Conservation (phyloP, 345 rosid species). For the Rhizophora mangle region DNA sequence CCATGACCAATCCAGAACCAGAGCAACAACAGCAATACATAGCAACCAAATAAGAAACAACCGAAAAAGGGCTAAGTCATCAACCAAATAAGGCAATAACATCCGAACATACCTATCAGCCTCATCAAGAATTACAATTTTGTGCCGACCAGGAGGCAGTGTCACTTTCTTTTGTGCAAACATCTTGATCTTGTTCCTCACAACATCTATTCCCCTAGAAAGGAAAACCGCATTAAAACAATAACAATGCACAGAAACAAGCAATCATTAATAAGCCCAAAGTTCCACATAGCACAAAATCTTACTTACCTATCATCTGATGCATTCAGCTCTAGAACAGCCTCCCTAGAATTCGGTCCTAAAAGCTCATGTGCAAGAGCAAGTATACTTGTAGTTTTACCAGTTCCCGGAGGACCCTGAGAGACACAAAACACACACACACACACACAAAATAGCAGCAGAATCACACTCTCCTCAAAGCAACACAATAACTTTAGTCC, state of each 20-base stretch:
- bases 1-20: too few relatives aligned
- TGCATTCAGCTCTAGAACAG: slow-evolving; percentile 92
- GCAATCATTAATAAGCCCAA: not conserved
- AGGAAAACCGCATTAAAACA: slow-evolving; percentile 4
- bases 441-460: too few relatives aligned
- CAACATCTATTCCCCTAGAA: slow-evolving; percentile 86
- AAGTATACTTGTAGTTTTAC: slow-evolving; percentile 90
- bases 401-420: slow-evolving; percentile 99
- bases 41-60: not conserved
- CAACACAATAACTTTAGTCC: too few relatives aligned
- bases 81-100: not conserved
- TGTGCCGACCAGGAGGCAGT: slow-evolving; percentile 83
- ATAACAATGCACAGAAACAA: not conserved
- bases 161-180: slow-evolving; percentile 98
- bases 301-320: slow-evolving; percentile 80
- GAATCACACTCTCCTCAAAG: too few relatives aligned
- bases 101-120: slow-evolving; percentile 73
- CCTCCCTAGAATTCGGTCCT: slow-evolving; percentile 77
- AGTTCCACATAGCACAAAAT: not conserved
- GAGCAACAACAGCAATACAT: not conserved
- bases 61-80: not conserved
- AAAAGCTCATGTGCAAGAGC: slow-evolving; percentile 96
- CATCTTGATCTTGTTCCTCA: slow-evolving; percentile 96
- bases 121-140: slow-evolving; percentile 86
- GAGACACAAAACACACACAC: not conserved